Percentiles rank a stretch among this genome's conserved stretches.
Conservation (phyloP, 495 filamentous ascomycete species). For the Pseudoneurospora amorphoporcata region DNA sequence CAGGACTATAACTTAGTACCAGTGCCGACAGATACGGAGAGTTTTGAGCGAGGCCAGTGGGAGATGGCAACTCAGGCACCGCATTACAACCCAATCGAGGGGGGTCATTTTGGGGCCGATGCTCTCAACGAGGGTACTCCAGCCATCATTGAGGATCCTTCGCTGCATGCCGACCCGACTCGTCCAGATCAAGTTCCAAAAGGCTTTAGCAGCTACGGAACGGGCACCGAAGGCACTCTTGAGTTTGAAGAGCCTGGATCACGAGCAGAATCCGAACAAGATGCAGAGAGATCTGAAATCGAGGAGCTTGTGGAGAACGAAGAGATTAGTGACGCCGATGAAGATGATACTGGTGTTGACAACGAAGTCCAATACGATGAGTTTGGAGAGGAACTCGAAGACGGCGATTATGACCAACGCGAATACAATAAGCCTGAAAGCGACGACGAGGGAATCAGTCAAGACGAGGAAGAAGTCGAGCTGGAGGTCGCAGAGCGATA, state of each 20-base stretch:
- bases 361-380: conserved; percentile 15
- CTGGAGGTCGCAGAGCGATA: conserved; percentile 26
- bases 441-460: conserved; percentile 24
- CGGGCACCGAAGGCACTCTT: neutral
- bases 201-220: conserved; percentile 20
- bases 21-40: conserved; percentile 5
- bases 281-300: neutral
- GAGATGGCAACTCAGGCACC: conserved; percentile 13
- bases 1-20: neutral
- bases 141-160: conserved; percentile 1
- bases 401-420: conserved; percentile 24
- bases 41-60: conserved; percentile 14
- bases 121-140: conserved; percentile 10
- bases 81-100: conserved; percentile 17
- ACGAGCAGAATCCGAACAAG: neutral
- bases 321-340: neutral
- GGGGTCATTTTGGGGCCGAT: conserved; percentile 14
- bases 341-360: conserved; percentile 10
- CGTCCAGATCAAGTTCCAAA: conserved; percentile 7
- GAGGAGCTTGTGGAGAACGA: conserved; percentile 8
- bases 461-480: conserved; percentile 31
- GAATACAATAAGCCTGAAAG: conserved; percentile 14
- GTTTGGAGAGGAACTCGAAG: conserved; percentile 16
- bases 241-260: neutral
- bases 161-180: conserved; percentile 3